phyloP scores from a whole-genome alignment of 2,329 filamentous ascomycete species.

The Colletotrichum coccodes region DNA sequence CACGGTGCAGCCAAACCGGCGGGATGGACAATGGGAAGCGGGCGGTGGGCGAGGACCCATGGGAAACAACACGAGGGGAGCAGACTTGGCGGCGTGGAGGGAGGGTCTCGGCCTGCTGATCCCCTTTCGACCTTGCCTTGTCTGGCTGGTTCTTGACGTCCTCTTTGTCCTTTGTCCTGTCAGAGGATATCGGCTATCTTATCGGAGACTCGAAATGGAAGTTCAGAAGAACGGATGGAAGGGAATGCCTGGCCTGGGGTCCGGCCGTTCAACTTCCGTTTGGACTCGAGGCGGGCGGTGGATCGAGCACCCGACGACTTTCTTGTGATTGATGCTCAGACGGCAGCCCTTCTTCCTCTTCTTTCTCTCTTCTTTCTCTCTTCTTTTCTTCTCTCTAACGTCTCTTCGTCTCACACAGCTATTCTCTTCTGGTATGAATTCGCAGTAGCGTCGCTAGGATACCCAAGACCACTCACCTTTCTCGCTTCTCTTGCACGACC shows the following conservation, averaged over 20 bases:
- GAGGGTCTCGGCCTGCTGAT: background rate
- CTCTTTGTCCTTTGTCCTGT: slow-evolving; percentile 11
- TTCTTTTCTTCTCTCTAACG: background rate
- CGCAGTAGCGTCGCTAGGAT: background rate
- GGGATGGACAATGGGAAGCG: background rate
- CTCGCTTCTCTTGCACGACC: background rate
- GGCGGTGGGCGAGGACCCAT: background rate
- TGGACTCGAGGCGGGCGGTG: slow-evolving; percentile 12
- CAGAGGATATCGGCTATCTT: slow-evolving; percentile 21
- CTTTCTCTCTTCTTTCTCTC: background rate
- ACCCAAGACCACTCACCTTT: background rate
- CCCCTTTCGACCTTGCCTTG: background rate
- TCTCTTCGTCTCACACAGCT: background rate
- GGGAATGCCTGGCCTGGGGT: slow-evolving; percentile 10
- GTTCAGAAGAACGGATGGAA: slow-evolving; percentile 3
- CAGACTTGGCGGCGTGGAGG: background rate
- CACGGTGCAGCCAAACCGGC: background rate
- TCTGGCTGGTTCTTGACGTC: background rate
- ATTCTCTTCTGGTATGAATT: background rate
- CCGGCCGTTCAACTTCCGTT: background rate
- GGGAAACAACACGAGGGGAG: slow-evolving; percentile 1
- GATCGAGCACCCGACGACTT: slow-evolving; percentile 12
- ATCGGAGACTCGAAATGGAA: slow-evolving; percentile 15
- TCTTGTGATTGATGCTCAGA: background rate
- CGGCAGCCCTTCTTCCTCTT: background rate